Base-by-base conservation (phyloP, 306 rosid species). In the Acacia confusa region DNA sequence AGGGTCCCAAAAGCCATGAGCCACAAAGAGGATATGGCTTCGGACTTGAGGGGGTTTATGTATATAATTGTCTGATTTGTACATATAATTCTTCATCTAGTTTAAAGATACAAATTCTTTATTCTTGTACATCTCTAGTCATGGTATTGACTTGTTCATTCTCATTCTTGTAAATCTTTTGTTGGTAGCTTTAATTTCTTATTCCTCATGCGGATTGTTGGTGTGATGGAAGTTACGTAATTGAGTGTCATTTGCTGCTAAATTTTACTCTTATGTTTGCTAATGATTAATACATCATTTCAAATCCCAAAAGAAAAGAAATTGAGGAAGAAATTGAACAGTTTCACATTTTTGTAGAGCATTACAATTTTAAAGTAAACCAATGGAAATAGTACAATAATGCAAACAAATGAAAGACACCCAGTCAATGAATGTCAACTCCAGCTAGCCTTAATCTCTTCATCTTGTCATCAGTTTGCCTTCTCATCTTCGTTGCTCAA, bases 61-160 rank as follows among this genome's bases (percentile, higher is more conserved):
- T 84, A 61, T 48, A 86, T 81, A 85, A 57, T 78, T 70, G 55
- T 66, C n/a, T 10, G 22, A 64, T 79, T 34, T 84, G 84, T 84
- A 82, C 68, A 79, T 70, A 79, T 47, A 47, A 47, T 47, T 79
- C 82, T 48, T 78, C 77, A 69, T 75, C 72, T 57, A 25, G 1
- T 61, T 1, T 14, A 61, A 27, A 25, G 36, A 61, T 13, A 13
- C 17, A 15, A 28, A 15, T 63, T 28, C 19, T 63, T 28, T 28
- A 2, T 63, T 27, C 40, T 13, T 63, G n/a, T 34, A 4, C 0
- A 34, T 34, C 44, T 41, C 9, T 41, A 41, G 44, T 41, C 11
- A 44, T 44, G 48, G 4, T 0, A 10, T 43, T 43, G 47, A 10
- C 47, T 43, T 2, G 14, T 43, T 43, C 10, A 43, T 43, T 43